Evolutionary conservation across 2,329 filamentous ascomycete genomes (phyloP).

Genomic region (Colletotrichum cordylinicola): DNA sequence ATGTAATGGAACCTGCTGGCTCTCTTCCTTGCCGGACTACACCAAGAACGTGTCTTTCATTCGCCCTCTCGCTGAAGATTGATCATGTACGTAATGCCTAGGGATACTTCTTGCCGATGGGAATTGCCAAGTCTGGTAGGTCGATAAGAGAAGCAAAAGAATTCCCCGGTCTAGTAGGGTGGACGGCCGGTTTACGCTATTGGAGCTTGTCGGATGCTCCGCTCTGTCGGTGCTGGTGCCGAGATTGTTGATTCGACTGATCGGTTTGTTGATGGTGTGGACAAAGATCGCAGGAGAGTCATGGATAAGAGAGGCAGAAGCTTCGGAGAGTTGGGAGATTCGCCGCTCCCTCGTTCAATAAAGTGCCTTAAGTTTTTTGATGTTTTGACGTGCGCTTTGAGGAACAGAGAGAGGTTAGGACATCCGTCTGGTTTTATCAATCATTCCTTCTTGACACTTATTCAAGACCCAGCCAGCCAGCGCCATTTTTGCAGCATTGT

Average conservation of each 20-base stretch:
- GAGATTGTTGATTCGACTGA: background rate
- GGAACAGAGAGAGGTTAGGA: background rate
- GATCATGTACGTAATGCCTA: conserved; percentile 9
- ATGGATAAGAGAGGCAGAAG: background rate
- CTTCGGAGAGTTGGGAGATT: background rate
- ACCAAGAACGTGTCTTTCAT: background rate
- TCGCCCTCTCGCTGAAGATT: background rate
- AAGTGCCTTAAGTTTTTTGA: background rate
- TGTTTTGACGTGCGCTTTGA: background rate
- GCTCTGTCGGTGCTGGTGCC: background rate
- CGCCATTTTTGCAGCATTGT: background rate
- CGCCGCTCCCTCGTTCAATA: background rate
- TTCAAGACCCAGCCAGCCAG: background rate
- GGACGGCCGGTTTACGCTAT: conserved; percentile 1
- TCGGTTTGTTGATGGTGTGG: background rate
- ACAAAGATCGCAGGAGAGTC: background rate
- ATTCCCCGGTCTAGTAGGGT: background rate
- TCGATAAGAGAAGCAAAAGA: conserved; percentile 2
- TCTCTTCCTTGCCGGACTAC: background rate
- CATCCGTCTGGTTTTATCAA: background rate
- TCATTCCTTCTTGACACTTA: background rate
- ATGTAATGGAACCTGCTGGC: background rate
- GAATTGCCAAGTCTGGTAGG: conserved; percentile 8
- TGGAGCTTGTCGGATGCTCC: background rate
- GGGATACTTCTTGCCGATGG: background rate